Conservation (phyloP, 257 asterid genomes). For the Solanum appendiculatum region DNA sequence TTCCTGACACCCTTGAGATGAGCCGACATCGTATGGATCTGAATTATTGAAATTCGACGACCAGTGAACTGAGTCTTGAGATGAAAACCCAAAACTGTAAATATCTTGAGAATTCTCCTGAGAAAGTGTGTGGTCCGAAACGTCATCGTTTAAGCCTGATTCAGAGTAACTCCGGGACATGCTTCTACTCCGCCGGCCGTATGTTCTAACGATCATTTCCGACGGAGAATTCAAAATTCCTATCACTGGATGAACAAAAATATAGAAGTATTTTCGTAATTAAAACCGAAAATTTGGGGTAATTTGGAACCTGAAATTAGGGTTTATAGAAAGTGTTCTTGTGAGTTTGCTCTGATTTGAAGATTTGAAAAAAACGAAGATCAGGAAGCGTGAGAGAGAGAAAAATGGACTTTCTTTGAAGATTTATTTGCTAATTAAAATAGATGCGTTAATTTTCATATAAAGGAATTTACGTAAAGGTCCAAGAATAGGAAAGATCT, state of each 20-base stretch:
- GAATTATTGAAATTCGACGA: constrained; percentile 14
- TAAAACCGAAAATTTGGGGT: background rate
- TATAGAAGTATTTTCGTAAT: background rate
- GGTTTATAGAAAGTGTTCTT: background rate
- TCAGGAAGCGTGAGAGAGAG: background rate
- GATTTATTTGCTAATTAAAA: background rate
- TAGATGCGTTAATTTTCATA: background rate
- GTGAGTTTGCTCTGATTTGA: background rate
- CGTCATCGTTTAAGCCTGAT: constrained; percentile 32
- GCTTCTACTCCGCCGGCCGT: constrained; percentile 54
- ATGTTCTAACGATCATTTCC: constrained; percentile 39
- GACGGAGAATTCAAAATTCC: background rate
- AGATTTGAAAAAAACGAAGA: constrained; percentile 15
- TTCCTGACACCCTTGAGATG: constrained; percentile 26
- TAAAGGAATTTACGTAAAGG: background rate
- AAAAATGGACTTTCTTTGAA: background rate
- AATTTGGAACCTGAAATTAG: background rate
- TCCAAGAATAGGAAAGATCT: background rate
- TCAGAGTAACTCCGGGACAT: constrained; percentile 35
- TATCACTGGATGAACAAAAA: background rate
- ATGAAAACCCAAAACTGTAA: constrained; percentile 40
- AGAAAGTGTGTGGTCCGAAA: constrained; percentile 20
- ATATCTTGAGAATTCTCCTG: constrained; percentile 53
- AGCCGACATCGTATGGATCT: constrained; percentile 22
- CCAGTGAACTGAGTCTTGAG: constrained; percentile 49